Evolutionary conservation across 257 asterid genomes (phyloP), one percentile per base, ranked within the genome.

Genomic region (Cynanchum wilfordii): DNA sequence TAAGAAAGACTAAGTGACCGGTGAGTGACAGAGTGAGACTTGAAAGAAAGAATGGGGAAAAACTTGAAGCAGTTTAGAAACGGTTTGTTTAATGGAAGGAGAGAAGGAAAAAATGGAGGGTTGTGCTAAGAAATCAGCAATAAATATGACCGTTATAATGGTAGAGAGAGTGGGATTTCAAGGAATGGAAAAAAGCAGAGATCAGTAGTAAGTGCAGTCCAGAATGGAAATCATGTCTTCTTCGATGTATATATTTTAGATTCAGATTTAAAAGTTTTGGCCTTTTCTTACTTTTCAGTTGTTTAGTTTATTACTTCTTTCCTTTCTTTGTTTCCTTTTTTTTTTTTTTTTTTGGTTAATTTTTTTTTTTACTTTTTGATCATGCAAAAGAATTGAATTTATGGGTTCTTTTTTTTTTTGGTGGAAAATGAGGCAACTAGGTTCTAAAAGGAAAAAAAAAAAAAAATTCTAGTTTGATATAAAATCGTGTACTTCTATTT

Each of bases 221-320:
- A 64, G 50, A 36, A 64, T 19, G 50, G 50, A 64, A 63, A 33
- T 64, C 20, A 49, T 64, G 49, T 64, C 69, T 64, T 20, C 22
- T 64, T 64, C 68, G 47, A 17, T 40, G 17, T 29, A 16, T 30
- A 29, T 29, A 6, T 60, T 60, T 25, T 27, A 54, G 59, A 10
- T 54, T 20, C 59, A 54, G 59, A 6, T 54, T 54, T 54, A 19
- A 6, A 54, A 54, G 1, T 10, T 49, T 49, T 49, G 19, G 52
- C 52, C 19, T 49, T 13, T 20, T 20, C 27, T 54, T 54, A n/a
- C 22, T 50, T n/a, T 16, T 2, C 22, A 2, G 27, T n/a, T 0
- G 3, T 25, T 12, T 25, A 3, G 1, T n/a, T 25, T 27, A 59
- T 4, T 27, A 29, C n/a, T 12, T 27, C 17, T 1, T 59, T 59